Base-by-base conservation (phyloP, 495 filamentous ascomycete genomes). In the Sporormia fimetaria region DNA sequence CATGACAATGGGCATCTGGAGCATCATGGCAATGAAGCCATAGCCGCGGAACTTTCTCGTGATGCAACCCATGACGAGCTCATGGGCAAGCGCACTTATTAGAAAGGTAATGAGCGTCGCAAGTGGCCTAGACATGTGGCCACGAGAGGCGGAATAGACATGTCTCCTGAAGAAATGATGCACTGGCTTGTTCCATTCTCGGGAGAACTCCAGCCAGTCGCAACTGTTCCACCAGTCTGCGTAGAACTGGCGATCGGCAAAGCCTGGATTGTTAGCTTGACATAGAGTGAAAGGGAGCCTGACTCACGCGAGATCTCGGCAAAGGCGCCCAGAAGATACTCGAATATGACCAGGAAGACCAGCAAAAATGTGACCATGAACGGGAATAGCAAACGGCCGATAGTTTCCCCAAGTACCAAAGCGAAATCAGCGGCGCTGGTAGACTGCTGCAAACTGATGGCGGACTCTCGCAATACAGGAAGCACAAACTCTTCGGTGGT, bases 161-260 rank as follows among this genome's bases (percentile, higher is more conserved):
- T 98, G 90, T 9, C 90, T 75, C 6, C 90, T 76, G 49, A 98
- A 78, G 67, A 95, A 98, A 57, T 87, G 81, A 67, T 98, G 92
- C n/a, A 98, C 90, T 33, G 90, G 90, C 29, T 93, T 78, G 58
- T 98, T 98, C 90, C 90, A 98, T 66, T 96, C 87, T 40, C 90
- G 73, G 14, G 81, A 87, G 62, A 98, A 98, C 61, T 98, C 90
- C 42, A 98, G 78, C 87, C 87, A 84, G 66, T 83, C 78, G 42
- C 76, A 78, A 38, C 66, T 72, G 62, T 84, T 84, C 87, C 88
- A 96, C 88, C 88, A 96, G 67, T 96, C 88, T 18, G 80, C 79
- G 62, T 95, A 96, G 63, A 96, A 96, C 59, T 90, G 86, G 7
- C 88, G 75, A 60, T 96, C 88, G 15, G 81, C 88, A 52, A 96